A percentile compares a stretch with the other conserved stretches of the same genome.
Evolutionary conservation across 345 rosid genomes (phyloP).

Genomic region (Noccaea bulbosa): DNA sequence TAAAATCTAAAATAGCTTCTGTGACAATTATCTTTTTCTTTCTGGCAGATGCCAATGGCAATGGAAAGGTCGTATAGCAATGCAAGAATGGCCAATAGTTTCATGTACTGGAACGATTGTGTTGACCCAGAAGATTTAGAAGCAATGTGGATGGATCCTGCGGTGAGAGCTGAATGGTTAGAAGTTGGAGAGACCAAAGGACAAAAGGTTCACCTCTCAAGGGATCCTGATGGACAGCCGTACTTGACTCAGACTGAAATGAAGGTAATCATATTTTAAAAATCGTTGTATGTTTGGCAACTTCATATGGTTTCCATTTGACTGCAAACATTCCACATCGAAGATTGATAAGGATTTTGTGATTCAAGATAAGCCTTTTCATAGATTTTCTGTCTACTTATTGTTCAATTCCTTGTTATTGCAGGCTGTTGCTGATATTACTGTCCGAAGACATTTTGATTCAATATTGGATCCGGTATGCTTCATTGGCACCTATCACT

Average conservation of each 20-base stretch:
- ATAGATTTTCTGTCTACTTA: not conserved
- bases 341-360: not conserved
- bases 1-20: constrained; percentile 6
- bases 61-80: constrained; percentile 42
- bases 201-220: constrained; percentile 81
- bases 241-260: constrained; percentile 92
- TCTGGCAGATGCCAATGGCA: constrained; percentile 39
- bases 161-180: constrained; percentile 78
- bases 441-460: constrained; percentile 69
- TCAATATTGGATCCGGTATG: constrained; percentile 69
- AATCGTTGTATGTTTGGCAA: not conserved
- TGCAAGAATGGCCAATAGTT: constrained; percentile 65
- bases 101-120: constrained; percentile 89
- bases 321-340: not conserved
- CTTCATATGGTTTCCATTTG: constrained; percentile 3
- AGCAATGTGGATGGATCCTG: constrained; percentile 83
- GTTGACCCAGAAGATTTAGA: constrained; percentile 67
- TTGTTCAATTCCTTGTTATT: constrained; percentile 29
- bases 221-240: constrained; percentile 94
- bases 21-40: not conserved
- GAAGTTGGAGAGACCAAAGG: constrained; percentile 83
- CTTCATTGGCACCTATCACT: constrained; percentile 22
- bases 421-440: constrained; percentile 91
- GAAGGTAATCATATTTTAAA: constrained; percentile 52
- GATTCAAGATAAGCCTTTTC: not conserved